These are phyloP conservation scores for Cicer cuneatum DNA, from an alignment of 306 rosid species.

Conservation along the genomic window DNA sequence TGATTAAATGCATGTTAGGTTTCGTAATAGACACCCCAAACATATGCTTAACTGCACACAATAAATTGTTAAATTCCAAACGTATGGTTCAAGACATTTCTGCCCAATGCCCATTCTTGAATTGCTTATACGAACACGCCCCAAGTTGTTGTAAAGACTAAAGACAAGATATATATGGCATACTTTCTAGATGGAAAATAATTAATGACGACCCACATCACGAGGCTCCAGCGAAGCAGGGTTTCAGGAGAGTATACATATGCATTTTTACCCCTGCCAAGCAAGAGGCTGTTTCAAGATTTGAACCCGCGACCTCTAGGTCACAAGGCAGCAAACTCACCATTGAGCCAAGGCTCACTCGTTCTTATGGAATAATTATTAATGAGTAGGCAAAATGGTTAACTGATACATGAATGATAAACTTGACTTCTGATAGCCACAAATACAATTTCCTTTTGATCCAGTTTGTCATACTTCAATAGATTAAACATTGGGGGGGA, in stretches of 20 bases:
- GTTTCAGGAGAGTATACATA: neutral
- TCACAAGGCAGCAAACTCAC: neutral
- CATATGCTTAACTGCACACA: neutral
- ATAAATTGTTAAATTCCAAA: no score
- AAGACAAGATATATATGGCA: neutral
- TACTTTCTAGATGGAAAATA: neutral
- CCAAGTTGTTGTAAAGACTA: constrained; percentile 16
- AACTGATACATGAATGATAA: constrained; percentile 28
- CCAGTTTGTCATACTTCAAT: constrained; percentile 15
- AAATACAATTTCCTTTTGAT: constrained; percentile 8
- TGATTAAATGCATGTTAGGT: neutral
- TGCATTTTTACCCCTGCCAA: neutral
- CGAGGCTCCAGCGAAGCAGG: neutral
- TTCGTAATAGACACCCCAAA: neutral
- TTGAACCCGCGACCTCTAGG: neutral
- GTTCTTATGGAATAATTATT: neutral
- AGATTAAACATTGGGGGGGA: constrained; percentile 20
- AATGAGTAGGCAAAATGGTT: constrained; percentile 25
- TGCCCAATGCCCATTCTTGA: no score
- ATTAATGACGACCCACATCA: neutral
- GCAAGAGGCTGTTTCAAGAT: neutral
- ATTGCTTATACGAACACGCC: neutral
- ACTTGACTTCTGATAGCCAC: constrained; percentile 17
- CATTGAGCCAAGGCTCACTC: neutral
- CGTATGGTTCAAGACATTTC: no score